Base-by-base conservation (phyloP, 2,329 filamentous ascomycete species). In the Gyromitra esculenta region DNA sequence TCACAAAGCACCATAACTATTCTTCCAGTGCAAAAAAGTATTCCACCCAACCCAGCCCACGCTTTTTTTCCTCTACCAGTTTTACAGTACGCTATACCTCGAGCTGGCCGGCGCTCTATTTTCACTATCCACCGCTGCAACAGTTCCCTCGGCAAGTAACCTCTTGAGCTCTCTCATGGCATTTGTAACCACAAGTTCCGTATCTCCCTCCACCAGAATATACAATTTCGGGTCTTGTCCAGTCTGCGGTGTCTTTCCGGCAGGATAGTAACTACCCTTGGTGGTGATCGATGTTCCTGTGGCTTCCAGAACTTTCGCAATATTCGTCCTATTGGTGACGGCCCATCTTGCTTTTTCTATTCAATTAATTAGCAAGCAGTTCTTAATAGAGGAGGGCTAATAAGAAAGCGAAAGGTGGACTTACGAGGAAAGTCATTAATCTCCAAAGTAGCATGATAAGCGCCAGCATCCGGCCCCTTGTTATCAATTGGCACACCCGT, bases 301-400 rank as follows among this genome's bases (percentile, higher is more conserved):
- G 8, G 92, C 89, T 82, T 99, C 96, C 79, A 99, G 88, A 81
- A 99, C 97, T 87, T 98, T 99, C 80, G 95, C 94, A 73, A 99
- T 96, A 82, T 99, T 99, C 45, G 96, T 98, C 79, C 96, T 90
- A 84, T 99, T 99, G 50, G 96, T 99, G 85, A 99, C 96, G 9
- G 94, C 95, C 96, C 96, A 99, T 81, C 96, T 90, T 79, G 96
- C 96, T 87, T 97, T 98, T 83, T 99, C 86, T 87, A 81, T 83
- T 80, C 31, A 31, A 45, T 45, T 41, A 25, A 63, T 81, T 78
- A 82, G 73, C 43, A 66, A 31, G 21, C 3, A 64, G 63, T 70
- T 59, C 45, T 18, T n/a, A 6, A 39, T 13, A 11, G 15, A 41
- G n/a, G 31, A 52, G 4, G 15, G 50, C 13, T 48, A 65, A 39